These are phyloP conservation scores for Penicillium canariense DNA, from an alignment of 495 filamentous ascomycete species.

Conservation along the genomic window DNA sequence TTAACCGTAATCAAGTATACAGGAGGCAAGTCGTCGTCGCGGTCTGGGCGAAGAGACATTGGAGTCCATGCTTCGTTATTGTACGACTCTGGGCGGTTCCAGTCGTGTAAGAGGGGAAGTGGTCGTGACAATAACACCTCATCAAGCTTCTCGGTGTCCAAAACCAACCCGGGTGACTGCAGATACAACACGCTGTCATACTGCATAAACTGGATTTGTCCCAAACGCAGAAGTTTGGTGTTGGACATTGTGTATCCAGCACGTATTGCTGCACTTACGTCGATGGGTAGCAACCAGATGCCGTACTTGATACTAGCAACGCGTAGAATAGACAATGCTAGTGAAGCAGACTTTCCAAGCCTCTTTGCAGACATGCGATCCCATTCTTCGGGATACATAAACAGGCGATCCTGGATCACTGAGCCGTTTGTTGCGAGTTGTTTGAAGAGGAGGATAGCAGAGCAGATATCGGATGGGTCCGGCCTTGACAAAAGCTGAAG, in stretches of 20 bases:
- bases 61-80: conserved; percentile 47
- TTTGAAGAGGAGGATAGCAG: conserved; percentile 46
- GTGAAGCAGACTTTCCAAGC: conserved; percentile 27
- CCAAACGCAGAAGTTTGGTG: conserved; percentile 42
- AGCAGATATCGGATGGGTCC: conserved; percentile 47
- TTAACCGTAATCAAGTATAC: conserved; percentile 47
- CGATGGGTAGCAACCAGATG: conserved; percentile 49
- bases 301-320: conserved; percentile 41
- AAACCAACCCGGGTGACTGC: conserved; percentile 39
- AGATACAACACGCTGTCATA: conserved; percentile 47
- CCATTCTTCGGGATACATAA: conserved; percentile 50
- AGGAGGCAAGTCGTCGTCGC: conserved; percentile 35
- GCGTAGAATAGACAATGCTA: conserved; percentile 36
- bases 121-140: conserved; percentile 36
- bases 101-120: conserved; percentile 37
- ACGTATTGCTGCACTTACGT: conserved; percentile 38
- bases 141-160: conserved; percentile 41
- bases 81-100: conserved; percentile 37
- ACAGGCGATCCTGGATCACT: conserved; percentile 44
- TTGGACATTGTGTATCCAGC: conserved; percentile 39
- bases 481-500: conserved; percentile 45
- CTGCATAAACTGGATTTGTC: conserved; percentile 49
- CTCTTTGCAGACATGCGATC: conserved; percentile 29
- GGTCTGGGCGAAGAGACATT: conserved; percentile 38
- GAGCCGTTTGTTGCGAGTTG: conserved; percentile 37